Evolutionary conservation across 176 grass and related monocot species (phyloP).

Genomic region (Juncus inflexus): DNA sequence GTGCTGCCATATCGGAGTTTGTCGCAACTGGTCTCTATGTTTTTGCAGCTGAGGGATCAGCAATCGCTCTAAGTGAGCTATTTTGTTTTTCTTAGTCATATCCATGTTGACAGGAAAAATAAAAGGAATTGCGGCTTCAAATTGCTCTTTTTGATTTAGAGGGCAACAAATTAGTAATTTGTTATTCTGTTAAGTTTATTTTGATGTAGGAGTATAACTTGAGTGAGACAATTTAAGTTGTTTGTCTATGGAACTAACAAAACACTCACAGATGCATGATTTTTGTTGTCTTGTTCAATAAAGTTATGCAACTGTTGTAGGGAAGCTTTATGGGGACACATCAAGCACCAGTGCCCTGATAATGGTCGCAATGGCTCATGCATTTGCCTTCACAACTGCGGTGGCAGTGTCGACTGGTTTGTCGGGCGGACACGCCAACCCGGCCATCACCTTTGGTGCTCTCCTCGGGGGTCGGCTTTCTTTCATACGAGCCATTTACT

Average conservation of each 20-base stretch:
- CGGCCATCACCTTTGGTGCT: constrained; percentile 77
- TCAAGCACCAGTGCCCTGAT: constrained; percentile 44
- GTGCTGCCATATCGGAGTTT: constrained; percentile 68
- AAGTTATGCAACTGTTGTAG: constrained; percentile 20
- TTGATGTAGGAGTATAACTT: too few species aligned
- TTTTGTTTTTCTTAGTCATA: neutral
- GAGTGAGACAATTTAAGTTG: too few species aligned
- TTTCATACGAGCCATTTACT: constrained; percentile 46
- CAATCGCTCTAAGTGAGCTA: constrained; percentile 54
- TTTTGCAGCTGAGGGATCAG: constrained; percentile 76
- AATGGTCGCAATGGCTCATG: constrained; percentile 65
- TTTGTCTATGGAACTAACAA: neutral
- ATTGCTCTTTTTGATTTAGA: too few species aligned
- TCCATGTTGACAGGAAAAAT: neutral
- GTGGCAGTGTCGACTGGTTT: constrained; percentile 38
- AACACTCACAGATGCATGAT: neutral
- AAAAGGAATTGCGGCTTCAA: too few species aligned
- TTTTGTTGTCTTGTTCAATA: neutral
- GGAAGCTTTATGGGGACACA: constrained; percentile 66
- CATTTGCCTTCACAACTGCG: constrained; percentile 51
- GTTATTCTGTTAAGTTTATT: too few species aligned
- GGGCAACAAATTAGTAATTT: too few species aligned
- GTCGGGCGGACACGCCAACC: constrained; percentile 70
- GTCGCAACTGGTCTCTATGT: constrained; percentile 78
- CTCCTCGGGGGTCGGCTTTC: constrained; percentile 74